Evolutionary conservation across 1,284 basidiomycete species (phyloP).

Genomic region (Irpex sp.): DNA sequence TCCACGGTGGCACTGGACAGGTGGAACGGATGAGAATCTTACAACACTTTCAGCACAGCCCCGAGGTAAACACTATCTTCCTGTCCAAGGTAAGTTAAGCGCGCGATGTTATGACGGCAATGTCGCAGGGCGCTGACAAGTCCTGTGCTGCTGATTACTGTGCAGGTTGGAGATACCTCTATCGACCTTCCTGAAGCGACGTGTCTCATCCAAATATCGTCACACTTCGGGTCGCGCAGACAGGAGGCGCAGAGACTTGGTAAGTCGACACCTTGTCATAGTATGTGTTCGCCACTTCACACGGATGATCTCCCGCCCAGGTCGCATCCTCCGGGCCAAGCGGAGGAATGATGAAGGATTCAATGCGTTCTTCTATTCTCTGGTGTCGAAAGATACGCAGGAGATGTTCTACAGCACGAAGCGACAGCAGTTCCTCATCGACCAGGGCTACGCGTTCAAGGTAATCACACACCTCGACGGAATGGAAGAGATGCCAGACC

Average conservation of each 20-base stretch:
- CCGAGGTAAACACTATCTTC: conserved; percentile 97
- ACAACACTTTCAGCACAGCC: conserved; percentile 95
- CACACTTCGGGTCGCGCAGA: conserved; percentile 96
- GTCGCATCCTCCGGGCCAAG: conserved; percentile 95
- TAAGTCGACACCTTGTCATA: conserved; percentile 28
- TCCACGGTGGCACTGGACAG: conserved; percentile 96
- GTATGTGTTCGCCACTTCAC: background rate
- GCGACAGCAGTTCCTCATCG: conserved; percentile 97
- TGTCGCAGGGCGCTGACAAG: background rate
- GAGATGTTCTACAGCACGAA: conserved; percentile 99
- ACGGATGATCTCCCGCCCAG: conserved; percentile 32
- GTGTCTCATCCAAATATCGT: conserved; percentile 99
- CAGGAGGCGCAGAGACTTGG: conserved; percentile 98
- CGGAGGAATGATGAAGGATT: conserved; percentile 98
- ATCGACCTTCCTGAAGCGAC: conserved; percentile 99
- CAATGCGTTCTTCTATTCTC: conserved; percentile 99
- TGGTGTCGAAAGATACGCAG: conserved; percentile 98
- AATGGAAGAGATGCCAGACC: conserved; percentile 79
- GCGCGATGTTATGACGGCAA: background rate
- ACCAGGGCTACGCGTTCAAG: conserved; percentile 98
- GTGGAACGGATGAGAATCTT: conserved; percentile 95
- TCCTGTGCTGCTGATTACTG: conserved; percentile 1
- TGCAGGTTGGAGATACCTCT: conserved; percentile 95
- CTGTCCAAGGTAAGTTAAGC: conserved; percentile 88
- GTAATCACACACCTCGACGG: conserved; percentile 98